Conservation (phyloP, 2,329 filamentous ascomycete genomes). For the Phoma sp. region DNA sequence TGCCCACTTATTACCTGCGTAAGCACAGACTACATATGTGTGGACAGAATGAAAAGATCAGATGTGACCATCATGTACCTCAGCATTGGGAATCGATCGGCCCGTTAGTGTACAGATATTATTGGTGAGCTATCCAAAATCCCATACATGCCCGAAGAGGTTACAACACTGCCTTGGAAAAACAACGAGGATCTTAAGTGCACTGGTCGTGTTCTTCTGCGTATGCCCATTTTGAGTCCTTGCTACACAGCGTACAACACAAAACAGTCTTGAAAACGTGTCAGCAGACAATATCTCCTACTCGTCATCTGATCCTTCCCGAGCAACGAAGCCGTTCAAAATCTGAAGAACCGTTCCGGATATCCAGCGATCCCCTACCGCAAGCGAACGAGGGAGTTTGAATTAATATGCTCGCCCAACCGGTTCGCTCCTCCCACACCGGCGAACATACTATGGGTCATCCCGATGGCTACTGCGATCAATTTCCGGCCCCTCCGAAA, state of each 20-base stretch:
- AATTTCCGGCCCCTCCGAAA: constrained; percentile 11
- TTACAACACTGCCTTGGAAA: background rate
- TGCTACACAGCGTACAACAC: background rate
- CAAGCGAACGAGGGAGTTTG: background rate
- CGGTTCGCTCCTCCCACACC: background rate
- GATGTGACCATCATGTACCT: background rate
- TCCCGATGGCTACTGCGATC: constrained; percentile 7
- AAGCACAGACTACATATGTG: background rate
- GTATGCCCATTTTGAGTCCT: background rate
- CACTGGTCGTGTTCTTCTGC: background rate
- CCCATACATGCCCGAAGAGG: background rate
- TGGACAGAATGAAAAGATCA: background rate
- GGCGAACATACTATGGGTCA: background rate
- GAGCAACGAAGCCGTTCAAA: too few relatives aligned
- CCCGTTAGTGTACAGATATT: constrained; percentile 3
- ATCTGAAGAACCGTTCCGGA: too few relatives aligned
- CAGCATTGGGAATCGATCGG: constrained; percentile 1
- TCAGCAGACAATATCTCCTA: too few relatives aligned
- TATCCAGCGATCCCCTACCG: background rate
- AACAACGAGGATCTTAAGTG: background rate
- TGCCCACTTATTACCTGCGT: too few relatives aligned
- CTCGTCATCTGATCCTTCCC: too few relatives aligned
- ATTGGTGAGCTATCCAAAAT: background rate
- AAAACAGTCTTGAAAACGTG: background rate
- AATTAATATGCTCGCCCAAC: background rate